Evolutionary conservation across 768 basidiomycete genomes (phyloP).

Genomic region (Mycena haematopus): DNA sequence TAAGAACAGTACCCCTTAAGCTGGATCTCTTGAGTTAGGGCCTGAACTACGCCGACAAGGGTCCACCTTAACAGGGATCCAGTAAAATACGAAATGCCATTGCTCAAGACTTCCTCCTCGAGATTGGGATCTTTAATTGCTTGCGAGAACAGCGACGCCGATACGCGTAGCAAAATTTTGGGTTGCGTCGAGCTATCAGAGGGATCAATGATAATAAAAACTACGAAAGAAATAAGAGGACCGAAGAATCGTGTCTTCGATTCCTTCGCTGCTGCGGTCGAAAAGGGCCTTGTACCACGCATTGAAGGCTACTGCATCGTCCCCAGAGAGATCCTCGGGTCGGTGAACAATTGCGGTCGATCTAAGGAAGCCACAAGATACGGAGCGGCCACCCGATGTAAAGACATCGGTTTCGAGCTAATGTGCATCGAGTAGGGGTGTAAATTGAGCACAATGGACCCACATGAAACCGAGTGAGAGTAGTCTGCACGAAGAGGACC

Average conservation of each 20-base stretch:
- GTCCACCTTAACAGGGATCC: conserved; percentile 82
- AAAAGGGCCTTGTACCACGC: conserved; percentile 83
- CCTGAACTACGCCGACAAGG: conserved; percentile 72
- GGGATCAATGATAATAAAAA: conserved; percentile 1
- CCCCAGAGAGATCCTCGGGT: conserved; percentile 46
- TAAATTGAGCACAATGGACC: conserved; percentile 26
- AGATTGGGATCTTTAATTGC: conserved; percentile 67
- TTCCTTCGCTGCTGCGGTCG: conserved; percentile 78
- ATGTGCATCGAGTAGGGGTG: conserved; percentile 21
- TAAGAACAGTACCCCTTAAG: conserved; percentile 50
- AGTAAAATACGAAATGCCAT: conserved; percentile 80
- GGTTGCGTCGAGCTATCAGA: conserved; percentile 69
- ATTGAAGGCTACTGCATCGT: conserved; percentile 52
- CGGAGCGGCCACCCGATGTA: conserved; percentile 49
- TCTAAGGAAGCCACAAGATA: conserved; percentile 59
- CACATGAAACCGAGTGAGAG: conserved; percentile 70
- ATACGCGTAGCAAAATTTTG: conserved; percentile 68
- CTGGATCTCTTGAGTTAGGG: conserved; percentile 65
- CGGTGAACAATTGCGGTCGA: conserved; percentile 52
- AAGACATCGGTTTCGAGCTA: conserved; percentile 61
- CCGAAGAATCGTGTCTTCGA: conserved; percentile 81
- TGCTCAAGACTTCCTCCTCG: conserved; percentile 71
- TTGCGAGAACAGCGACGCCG: conserved; percentile 68
- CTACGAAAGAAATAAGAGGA: conserved; percentile 33
- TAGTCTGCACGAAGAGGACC: conserved; percentile 76